Evolutionary conservation across 441 rosid species (phyloP).

Genomic region (Bruguiera hainesii): DNA sequence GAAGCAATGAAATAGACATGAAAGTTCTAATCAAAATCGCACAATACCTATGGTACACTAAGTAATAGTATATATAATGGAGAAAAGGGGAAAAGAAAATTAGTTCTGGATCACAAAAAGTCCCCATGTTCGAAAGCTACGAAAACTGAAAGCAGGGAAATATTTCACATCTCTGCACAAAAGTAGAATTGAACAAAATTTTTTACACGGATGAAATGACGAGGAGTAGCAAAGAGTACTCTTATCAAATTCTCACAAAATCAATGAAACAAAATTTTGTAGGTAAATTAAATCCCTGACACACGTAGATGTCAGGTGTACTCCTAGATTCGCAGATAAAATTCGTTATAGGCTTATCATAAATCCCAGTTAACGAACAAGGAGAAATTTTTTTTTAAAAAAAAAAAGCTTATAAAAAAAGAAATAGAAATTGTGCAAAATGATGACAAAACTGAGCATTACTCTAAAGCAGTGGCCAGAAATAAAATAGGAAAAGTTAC

Average conservation of each 20-base stretch:
- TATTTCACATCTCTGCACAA: neutral
- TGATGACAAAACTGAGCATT: neutral
- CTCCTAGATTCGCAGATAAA: too few species aligned
- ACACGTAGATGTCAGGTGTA: too few species aligned
- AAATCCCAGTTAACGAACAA: neutral
- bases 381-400: neutral
- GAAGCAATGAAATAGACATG: too few species aligned
- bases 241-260: neutral
- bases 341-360: too few species aligned
- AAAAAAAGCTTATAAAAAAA: neutral
- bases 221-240: neutral
- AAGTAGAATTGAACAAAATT: neutral
- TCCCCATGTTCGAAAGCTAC: too few species aligned
- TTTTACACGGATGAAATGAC: neutral
- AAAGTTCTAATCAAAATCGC: too few species aligned
- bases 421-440: neutral
- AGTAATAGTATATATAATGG: too few species aligned
- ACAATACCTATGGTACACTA: too few species aligned
- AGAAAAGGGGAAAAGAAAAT: too few species aligned
- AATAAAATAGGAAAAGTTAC: slow-evolving; percentile 24
- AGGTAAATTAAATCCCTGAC: neutral
- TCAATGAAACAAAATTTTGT: neutral
- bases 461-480: neutral
- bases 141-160: too few species aligned
- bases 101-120: too few species aligned